Conservation (phyloP, 2,329 filamentous ascomycete species). For the Cordyceps fumosorosea region DNA sequence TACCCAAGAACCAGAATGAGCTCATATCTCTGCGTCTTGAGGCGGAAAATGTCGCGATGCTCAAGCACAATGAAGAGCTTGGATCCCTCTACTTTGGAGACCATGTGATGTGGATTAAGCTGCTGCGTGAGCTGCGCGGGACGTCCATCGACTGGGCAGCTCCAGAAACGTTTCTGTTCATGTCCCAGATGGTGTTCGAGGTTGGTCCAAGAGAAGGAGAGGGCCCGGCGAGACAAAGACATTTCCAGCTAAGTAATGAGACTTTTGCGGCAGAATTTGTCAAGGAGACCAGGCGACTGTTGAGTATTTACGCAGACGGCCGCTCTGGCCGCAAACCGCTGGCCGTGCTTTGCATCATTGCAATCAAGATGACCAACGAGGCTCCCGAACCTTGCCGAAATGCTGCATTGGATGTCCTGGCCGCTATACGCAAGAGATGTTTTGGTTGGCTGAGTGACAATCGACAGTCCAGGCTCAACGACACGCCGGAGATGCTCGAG, state of each 20-base stretch:
- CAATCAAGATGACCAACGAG: not conserved
- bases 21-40: not conserved
- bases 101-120: not conserved
- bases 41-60: fast-evolving
- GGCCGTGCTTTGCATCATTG: not conserved
- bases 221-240: too few species aligned
- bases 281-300: not conserved
- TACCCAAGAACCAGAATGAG: not conserved
- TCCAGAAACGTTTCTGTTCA: not conserved
- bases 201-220: not conserved
- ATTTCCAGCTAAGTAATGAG: fast-evolving
- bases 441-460: not conserved
- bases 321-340: not conserved
- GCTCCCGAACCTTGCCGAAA: not conserved
- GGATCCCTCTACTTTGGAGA: not conserved
- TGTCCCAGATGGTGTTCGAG: not conserved
- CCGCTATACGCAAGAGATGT: not conserved
- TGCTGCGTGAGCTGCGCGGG: not conserved
- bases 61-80: constrained; percentile 20
- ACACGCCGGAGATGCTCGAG: not conserved
- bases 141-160: constrained; percentile 6
- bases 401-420: fast-evolving
- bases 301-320: not conserved
- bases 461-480: not conserved
- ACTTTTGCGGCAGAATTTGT: not conserved